A percentile compares a stretch with the other conserved stretches of the same genome.
These are phyloP conservation scores for Davidsoniella australis DNA, from an alignment of 2,329 filamentous ascomycete species.

Conservation along the genomic window DNA sequence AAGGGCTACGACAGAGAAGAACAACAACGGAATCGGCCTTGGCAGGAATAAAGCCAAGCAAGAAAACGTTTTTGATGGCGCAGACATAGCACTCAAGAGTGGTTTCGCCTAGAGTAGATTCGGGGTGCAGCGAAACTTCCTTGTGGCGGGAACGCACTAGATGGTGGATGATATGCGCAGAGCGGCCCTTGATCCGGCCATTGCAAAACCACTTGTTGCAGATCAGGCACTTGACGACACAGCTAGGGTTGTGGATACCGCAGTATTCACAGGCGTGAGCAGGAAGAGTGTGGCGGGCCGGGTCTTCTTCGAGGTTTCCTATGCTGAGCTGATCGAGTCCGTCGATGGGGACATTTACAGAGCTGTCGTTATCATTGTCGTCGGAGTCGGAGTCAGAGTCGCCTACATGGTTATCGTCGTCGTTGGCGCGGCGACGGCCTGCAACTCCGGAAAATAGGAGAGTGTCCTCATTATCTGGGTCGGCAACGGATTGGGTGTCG, in stretches of 20 bases:
- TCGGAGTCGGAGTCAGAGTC: constrained; percentile 59
- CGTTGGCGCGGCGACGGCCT: constrained; percentile 56
- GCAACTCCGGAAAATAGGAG: constrained; percentile 44
- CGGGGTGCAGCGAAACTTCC: constrained; percentile 91
- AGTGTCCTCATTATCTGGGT: constrained; percentile 55
- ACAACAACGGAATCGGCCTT: constrained; percentile 98
- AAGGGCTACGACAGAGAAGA: constrained; percentile 87
- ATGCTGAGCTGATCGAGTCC: constrained; percentile 49
- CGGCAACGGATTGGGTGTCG: constrained; percentile 10
- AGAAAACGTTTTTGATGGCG: constrained; percentile 96
- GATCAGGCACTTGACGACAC: constrained; percentile 86
- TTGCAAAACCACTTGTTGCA: constrained; percentile 99
- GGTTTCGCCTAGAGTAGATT: constrained; percentile 84
- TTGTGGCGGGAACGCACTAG: constrained; percentile 94
- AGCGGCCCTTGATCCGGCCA: constrained; percentile 87
- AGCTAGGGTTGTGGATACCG: constrained; percentile 88
- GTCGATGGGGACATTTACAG: constrained; percentile 68
- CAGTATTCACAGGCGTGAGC: constrained; percentile 95
- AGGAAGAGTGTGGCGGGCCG: constrained; percentile 54
- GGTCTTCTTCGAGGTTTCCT: constrained; percentile 39
- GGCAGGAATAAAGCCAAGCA: constrained; percentile 92
- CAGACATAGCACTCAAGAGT: constrained; percentile 98
- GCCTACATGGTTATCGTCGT: constrained; percentile 81
- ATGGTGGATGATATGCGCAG: constrained; percentile 96
- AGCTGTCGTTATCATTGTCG: constrained; percentile 59